Evolutionary conservation across 805 yeast species (phyloP), one percentile per base, ranked within the genome.

Genomic region (Nakazawaea pomicola): DNA sequence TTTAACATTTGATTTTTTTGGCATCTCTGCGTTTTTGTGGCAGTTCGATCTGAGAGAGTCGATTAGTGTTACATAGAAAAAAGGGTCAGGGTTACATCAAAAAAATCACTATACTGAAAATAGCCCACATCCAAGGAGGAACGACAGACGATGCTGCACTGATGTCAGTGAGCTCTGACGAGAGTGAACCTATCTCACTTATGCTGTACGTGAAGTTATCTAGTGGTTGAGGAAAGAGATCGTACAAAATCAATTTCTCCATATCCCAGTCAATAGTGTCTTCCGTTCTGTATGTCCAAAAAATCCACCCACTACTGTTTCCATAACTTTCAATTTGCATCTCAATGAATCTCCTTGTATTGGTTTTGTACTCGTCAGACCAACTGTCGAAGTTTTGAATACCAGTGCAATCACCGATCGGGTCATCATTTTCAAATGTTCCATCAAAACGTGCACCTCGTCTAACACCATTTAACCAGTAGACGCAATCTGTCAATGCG

Each of bases 261-360:
- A 85, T 72, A 62, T 86, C 95, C 97, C 97, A 90, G 60, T 90
- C 96, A 41, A 82, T 58, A 16, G 86, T 68, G 50, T 62, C 63
- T 64, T 90, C 96, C 20, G 95, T 84, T 70, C 89, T 90, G 83
- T 87, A 89, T 60, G 83, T 77, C 97, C 97, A 90, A 69, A 85
- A 83, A 44, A 87, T 75, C 96, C 96, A 90, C 24, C 98, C 98
- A 27, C 70, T 74, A 44, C 78, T 72, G 52, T 80, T 86, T 41
- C 61, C 65, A 36, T 57, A 46, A 1, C 96, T 87, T 57, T 90
- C 96, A 55, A 90, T 66, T 70, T 90, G 96, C 36, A 96, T 95
- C 66, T 90, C 96, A 38, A 89, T 69, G 57, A 70, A 88, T 52
- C 66, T 71, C 60, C 96, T 79, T 35, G 81, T 75, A 49, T 77